Base-by-base conservation (phyloP, 1,284 basidiomycete genomes). In the Coniophora puteana region DNA sequence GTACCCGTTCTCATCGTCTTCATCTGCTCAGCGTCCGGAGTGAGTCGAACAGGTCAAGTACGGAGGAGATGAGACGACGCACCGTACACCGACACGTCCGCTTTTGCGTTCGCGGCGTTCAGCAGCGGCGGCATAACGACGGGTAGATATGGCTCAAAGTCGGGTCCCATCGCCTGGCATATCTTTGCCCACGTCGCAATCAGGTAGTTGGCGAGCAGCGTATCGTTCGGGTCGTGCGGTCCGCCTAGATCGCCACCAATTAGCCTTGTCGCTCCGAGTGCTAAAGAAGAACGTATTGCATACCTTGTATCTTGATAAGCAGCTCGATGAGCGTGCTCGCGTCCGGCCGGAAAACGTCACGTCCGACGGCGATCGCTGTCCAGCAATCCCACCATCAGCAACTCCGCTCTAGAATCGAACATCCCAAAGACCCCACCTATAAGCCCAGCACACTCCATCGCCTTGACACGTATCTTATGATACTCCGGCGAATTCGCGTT, bases 371-470 rank as follows among this genome's bases (percentile, higher is more conserved):
- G 44, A 89, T 87, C 2, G 86, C 89, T 89, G 29, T 24, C 21
- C 47, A 20, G 23, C 30, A 29, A 37, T n/a, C n/a, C n/a, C n/a
- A n/a, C n/a, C n/a, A n/a, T n/a, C n/a, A n/a, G n/a, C n/a, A n/a
- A 10, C 14, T 27, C 14, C 26, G 10, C 14, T 27, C 26, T n/a
- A n/a, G n/a, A n/a, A 25, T n/a, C 22, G 10, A 31, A 22, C 13
- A 13, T 3, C 16, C n/a, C 43, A 24, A 17, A 30, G 11, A 8
- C 31, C 44, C 36, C 21, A 87, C 86, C 86, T 40, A 90, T 82
- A 8, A 91, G 65, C 2, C 85, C 84, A 1, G 85, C 88, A 57
- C 89, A 93, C 53, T 92, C 89, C 83, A 93, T 90, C 3, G 86
- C 84, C 52, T 90, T 86, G 28, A 81, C 78, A 17, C 83, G 68